Base-by-base conservation (phyloP, 257 asterid genomes). In the Solanum sitiens region DNA sequence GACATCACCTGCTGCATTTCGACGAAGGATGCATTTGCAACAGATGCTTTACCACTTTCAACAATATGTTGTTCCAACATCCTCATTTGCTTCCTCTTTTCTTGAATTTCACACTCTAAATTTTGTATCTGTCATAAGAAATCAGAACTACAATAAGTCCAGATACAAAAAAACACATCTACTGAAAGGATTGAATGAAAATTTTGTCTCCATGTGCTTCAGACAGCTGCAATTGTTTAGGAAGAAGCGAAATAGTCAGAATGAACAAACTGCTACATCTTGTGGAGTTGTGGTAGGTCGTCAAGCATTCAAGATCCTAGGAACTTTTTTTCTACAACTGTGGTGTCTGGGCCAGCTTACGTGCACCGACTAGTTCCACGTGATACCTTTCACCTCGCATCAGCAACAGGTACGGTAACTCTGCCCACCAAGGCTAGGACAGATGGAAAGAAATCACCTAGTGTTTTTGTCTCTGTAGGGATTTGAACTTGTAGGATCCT, bases 1-100 rank as follows among this genome's bases (percentile, higher is more conserved):
- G 76, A 83, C 68, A 75, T 70, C 82, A 97, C 99, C 99, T 97
- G 97, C 90, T 95, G 98, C 98, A 94, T 93, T 92, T 97, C 98
- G 85, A 92, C 94, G 53, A 94, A 89, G 80, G 99, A 94, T 71
- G 98, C 94, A 90, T 92, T 96, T 85, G 95, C 94, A 89, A 91
- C 94, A 35, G 99, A 96, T 68, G 97, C 93, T 94, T 97, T 96
- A 86, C 98, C 95, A 88, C 95, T 93, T 90, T 95, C 99, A 87
- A 91, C 95, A 76, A 97, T 96, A 11, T 94, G 97, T 82, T 94
- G 98, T 91, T 97, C 99, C 85, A 96, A 89, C 70, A 91, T 89
- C 88, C 92, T 91, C 99, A 96, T 95, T 91, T 94, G 99, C 90
- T 87, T 92, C 88, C 90, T 94, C 91, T 97, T 97, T 87, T 94